These are phyloP conservation scores for Dothideomycetes sp. DNA, from an alignment of 2,329 filamentous ascomycete genomes.

Conservation along the genomic window DNA sequence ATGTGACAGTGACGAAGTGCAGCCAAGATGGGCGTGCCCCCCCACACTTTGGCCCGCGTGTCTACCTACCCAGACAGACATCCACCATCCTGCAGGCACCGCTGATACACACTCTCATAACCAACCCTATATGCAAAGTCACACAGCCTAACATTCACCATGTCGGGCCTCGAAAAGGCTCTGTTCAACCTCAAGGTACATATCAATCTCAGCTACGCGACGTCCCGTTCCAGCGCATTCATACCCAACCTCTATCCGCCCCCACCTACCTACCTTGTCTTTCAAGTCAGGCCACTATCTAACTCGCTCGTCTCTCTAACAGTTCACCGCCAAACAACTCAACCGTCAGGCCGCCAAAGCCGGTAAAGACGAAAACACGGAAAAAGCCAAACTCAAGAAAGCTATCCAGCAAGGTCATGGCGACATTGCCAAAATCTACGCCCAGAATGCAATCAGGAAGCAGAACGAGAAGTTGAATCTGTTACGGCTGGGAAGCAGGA, in stretches of 20 bases:
- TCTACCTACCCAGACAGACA: slow-evolving; percentile 1
- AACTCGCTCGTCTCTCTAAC: too few relatives aligned
- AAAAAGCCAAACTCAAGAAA: slow-evolving; percentile 55
- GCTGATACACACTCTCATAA: slow-evolving; percentile 10
- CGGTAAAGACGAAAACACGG: slow-evolving; percentile 50
- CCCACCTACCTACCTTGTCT: slow-evolving; percentile 23
- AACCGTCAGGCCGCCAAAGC: slow-evolving; percentile 54
- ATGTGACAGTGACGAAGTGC: slow-evolving; percentile 12
- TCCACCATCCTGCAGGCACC: not conserved
- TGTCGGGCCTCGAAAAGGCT: slow-evolving; percentile 54
- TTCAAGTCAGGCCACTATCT: too few relatives aligned
- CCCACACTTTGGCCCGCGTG: slow-evolving; percentile 9
- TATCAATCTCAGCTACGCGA: not conserved
- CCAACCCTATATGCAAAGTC: not conserved
- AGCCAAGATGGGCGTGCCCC: too few relatives aligned
- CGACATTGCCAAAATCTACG: slow-evolving; percentile 56
- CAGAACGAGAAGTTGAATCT: slow-evolving; percentile 54
- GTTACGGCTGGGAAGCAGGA: slow-evolving; percentile 46
- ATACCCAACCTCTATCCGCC: slow-evolving; percentile 8
- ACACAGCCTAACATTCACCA: slow-evolving; percentile 22
- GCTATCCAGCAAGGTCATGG: slow-evolving; percentile 51
- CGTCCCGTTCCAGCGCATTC: too few relatives aligned
- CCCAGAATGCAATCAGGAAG: slow-evolving; percentile 54
- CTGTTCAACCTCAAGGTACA: slow-evolving; percentile 53
- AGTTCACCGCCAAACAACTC: slow-evolving; percentile 56